Conservation (phyloP, 805 yeast genomes). For the Isabelozyma gotoi region DNA sequence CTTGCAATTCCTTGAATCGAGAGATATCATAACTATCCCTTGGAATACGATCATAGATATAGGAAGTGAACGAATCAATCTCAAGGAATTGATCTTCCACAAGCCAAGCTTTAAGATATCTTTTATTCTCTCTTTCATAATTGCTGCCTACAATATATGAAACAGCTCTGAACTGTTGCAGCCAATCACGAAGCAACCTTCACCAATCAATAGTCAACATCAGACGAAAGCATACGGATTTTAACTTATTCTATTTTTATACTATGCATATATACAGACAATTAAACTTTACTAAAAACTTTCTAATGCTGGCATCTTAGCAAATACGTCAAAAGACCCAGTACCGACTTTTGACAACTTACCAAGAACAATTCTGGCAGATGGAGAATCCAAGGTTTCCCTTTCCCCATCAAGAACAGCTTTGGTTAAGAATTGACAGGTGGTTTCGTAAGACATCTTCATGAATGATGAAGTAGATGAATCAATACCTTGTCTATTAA, state of each 20-base stretch:
- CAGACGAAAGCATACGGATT: too few species aligned
- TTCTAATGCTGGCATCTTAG: slow-evolving; percentile 39
- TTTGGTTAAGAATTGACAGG: slow-evolving; percentile 94
- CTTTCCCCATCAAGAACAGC: slow-evolving; percentile 91
- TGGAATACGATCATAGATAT: slow-evolving; percentile 35
- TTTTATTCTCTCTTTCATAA: slow-evolving; percentile 52
- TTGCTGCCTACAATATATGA: slow-evolving; percentile 56
- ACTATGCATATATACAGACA: background rate
- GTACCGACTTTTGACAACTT: slow-evolving; percentile 91
- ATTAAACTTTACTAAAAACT: background rate
- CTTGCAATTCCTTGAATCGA: slow-evolving; percentile 54
- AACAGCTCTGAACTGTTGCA: too few species aligned
- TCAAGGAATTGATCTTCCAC: slow-evolving; percentile 52
- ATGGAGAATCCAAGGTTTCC: slow-evolving; percentile 87
- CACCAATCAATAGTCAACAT: too few species aligned
- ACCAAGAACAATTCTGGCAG: slow-evolving; percentile 92
- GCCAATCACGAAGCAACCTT: too few species aligned
- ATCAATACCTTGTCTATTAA: slow-evolving; percentile 98
- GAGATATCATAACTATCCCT: slow-evolving; percentile 51
- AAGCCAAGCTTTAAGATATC: slow-evolving; percentile 63
- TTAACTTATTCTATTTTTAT: too few species aligned
- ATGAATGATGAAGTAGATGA: slow-evolving; percentile 91
- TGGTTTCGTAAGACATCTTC: slow-evolving; percentile 99
- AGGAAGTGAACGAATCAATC: slow-evolving; percentile 39
- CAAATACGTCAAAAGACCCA: slow-evolving; percentile 84